Base-by-base conservation (phyloP, 2,329 filamentous ascomycete species). In the Fusarium haematococcum region DNA sequence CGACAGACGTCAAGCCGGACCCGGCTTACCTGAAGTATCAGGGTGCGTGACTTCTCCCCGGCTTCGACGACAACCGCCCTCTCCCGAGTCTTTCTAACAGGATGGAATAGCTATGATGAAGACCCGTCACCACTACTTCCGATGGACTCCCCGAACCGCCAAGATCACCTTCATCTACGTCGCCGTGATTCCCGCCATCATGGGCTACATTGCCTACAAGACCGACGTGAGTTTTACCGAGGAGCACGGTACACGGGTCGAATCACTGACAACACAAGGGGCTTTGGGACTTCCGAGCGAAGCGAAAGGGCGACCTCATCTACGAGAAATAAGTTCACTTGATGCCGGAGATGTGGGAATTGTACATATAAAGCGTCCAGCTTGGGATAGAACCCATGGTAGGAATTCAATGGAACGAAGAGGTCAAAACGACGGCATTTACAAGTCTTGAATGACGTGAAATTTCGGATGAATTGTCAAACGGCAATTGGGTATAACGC, bases 71-170 rank as follows among this genome's bases (percentile, higher is more conserved):
- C 67, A 52, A 43, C 35, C n/a, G 63, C 45, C 39, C 30, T 61
- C 59, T 23, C 23, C 41, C 58, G 68, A 67, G 39, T 32, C 14
- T 18, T 18, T 58, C 77, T 82, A 79, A 81, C 78, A 52, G 60
- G 30, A 54, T 68, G 63, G 39, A 68, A 78, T 80, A 98, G 95
- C 93, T 83, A 94, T 98, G 91, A 91, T 89, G 80, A 87, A 90
- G 80, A 95, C 94, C 87, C 93, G 97, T 76, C 93, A 95, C 90
- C 95, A 95, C 86, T 98, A 94, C 90, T 99, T 98, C 90, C 91
- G 95, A 84, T 98, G 95, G 94, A 98, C 93, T 39, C 90, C 91
- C 62, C 89, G 93, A 80, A 97, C 95, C 54, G 95, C 94, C 33
- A 91, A 90, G 86, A 84, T 98, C 80, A 92, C 92, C 6, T 91